A percentile compares a stretch with the other conserved stretches of the same genome.
These are phyloP conservation scores for Ruellia speciosa DNA, from an alignment of 305 asterid genomes.

Conservation along the genomic window DNA sequence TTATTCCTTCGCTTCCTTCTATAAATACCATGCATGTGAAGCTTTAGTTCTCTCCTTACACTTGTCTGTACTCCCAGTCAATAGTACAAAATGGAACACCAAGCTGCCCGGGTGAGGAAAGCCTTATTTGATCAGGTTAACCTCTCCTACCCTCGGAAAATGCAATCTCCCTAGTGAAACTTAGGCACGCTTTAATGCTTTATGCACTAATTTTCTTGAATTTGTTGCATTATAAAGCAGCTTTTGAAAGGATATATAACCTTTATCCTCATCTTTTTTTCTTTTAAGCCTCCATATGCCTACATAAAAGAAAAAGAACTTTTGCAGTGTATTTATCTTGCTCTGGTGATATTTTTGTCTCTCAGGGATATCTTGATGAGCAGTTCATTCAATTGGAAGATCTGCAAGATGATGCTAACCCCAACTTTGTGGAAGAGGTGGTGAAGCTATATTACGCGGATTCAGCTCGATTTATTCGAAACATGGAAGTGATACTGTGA, in stretches of 20 bases:
- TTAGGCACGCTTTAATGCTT: slow-evolving; percentile 1
- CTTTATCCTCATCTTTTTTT: background rate
- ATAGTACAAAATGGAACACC: slow-evolving; percentile 28
- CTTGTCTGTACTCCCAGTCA: slow-evolving; percentile 1
- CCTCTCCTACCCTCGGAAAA: slow-evolving; percentile 1
- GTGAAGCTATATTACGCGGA: slow-evolving; percentile 51
- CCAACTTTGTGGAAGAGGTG: slow-evolving; percentile 70
- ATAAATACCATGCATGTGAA: slow-evolving; percentile 25
- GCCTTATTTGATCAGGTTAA: slow-evolving; percentile 57
- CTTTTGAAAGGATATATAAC: no score
- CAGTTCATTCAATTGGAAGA: slow-evolving; percentile 70
- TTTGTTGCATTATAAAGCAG: background rate
- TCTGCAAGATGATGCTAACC: slow-evolving; percentile 67
- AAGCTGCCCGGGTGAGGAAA: slow-evolving; percentile 45
- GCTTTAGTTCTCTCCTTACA: slow-evolving; percentile 13
- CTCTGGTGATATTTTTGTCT: background rate
- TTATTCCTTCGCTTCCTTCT: slow-evolving; percentile 20
- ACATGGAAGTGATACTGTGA: slow-evolving; percentile 48
- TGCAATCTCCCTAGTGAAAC: background rate
- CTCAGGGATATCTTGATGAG: slow-evolving; percentile 69
- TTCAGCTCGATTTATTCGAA: slow-evolving; percentile 52
- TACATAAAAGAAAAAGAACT: no score
- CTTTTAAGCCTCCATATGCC: background rate
- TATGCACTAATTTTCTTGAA: background rate
- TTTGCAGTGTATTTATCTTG: no score